Conservation (phyloP, 768 basidiomycete species). For the Tephrocybe rancida region DNA sequence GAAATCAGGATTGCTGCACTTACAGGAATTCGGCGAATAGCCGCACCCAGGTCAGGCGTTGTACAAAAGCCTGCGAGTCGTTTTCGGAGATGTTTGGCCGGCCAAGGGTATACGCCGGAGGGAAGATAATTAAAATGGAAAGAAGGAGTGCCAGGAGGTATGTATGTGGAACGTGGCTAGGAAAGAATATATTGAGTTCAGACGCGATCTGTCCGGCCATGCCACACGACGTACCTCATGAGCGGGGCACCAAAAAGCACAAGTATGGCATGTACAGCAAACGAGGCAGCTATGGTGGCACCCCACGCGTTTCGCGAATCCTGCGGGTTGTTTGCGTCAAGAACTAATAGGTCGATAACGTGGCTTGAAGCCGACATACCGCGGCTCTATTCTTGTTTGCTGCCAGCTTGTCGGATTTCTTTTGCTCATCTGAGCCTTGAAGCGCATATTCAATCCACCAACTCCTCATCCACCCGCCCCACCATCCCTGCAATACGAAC, state of each 20-base stretch:
- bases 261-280: slow-evolving; percentile 48
- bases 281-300: slow-evolving; percentile 52
- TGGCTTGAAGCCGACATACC: slow-evolving; percentile 31
- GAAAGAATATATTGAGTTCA: slow-evolving; percentile 3
- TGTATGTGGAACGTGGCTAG: slow-evolving; percentile 60
- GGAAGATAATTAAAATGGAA: slow-evolving; percentile 63
- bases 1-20: slow-evolving; percentile 32
- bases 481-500: slow-evolving; percentile 63
- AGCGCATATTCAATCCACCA: slow-evolving; percentile 53
- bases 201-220: slow-evolving; percentile 17
- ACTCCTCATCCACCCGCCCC: slow-evolving; percentile 65
- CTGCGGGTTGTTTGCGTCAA: slow-evolving; percentile 33
- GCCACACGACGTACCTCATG: slow-evolving; percentile 42
- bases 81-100: slow-evolving; percentile 46
- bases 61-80: slow-evolving; percentile 47
- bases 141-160: slow-evolving; percentile 70
- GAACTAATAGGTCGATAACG: not conserved
- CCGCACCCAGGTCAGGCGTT: slow-evolving; percentile 71
- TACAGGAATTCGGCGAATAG: slow-evolving; percentile 84
- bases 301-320: slow-evolving; percentile 50
- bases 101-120: slow-evolving; percentile 73
- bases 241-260: slow-evolving; percentile 81
- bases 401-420: slow-evolving; percentile 41
- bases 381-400: slow-evolving; percentile 37
- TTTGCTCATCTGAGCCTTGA: slow-evolving; percentile 44